A percentile compares a stretch with the other conserved stretches of the same genome.
Evolutionary conservation across 176 grass and related monocot genomes (phyloP).

Genomic region (Hsuehochloa calcarea): DNA sequence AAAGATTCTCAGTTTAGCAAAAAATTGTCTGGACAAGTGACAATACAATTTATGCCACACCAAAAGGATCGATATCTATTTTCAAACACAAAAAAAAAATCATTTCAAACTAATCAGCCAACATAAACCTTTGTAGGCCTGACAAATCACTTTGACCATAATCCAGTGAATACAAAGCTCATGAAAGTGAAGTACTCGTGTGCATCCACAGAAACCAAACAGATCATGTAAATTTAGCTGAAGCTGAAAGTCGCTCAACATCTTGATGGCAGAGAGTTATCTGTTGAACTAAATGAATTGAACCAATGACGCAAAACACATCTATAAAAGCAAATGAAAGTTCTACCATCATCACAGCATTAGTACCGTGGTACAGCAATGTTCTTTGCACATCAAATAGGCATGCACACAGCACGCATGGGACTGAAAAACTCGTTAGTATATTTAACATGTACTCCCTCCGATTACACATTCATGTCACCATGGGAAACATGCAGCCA

Average conservation of each 20-base stretch:
- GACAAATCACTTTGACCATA: not conserved
- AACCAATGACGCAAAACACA: not conserved
- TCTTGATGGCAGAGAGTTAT: not conserved
- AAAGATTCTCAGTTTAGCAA: constrained; percentile 25
- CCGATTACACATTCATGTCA: not conserved
- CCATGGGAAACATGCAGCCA: not conserved
- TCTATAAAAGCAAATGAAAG: not conserved
- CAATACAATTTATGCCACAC: constrained; percentile 49
- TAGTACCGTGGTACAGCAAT: not conserved
- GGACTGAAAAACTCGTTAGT: not conserved
- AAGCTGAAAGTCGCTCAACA: not conserved
- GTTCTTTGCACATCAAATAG: not conserved
- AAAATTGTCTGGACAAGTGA: constrained; percentile 27
- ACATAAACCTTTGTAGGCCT: not conserved
- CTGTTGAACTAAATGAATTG: not conserved
- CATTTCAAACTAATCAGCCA: not conserved
- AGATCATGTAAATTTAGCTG: not conserved
- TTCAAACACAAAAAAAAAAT: not conserved
- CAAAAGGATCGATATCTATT: constrained; percentile 38
- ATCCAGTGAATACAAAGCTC: not conserved
- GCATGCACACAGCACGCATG: not conserved
- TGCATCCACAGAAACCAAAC: constrained; percentile 14
- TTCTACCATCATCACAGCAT: not conserved
- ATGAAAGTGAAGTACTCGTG: not conserved
- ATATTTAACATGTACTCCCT: not conserved